phyloP scores from a whole-genome alignment of 2,329 filamentous ascomycete species.

The Pseudomassariella vexata region DNA sequence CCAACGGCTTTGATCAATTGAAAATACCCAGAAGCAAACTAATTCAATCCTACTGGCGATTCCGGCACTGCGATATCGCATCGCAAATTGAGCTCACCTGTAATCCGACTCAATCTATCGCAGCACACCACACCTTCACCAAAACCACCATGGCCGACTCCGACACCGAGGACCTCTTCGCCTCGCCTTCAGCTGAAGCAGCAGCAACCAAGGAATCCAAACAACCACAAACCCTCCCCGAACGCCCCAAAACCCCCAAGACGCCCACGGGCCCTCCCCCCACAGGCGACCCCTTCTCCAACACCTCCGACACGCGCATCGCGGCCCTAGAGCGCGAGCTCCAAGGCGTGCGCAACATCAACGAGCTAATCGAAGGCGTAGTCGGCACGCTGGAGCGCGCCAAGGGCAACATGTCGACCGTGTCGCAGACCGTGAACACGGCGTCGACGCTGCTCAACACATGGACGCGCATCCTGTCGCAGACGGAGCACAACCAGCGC shows the following conservation, averaged over 20 bases:
- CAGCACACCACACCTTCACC: no score
- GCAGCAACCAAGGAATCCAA: constrained; percentile 21
- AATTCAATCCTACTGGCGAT: no score
- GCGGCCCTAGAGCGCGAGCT: constrained; percentile 72
- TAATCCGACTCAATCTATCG: no score
- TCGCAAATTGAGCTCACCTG: no score
- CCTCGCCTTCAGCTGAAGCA: constrained; percentile 33
- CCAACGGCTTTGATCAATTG: neutral
- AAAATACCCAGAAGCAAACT: no score
- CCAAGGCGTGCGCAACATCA: constrained; percentile 77
- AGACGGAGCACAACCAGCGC: constrained; percentile 95
- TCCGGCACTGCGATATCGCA: no score
- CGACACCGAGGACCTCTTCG: constrained; percentile 42
- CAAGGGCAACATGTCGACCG: constrained; percentile 78
- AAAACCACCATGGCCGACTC: constrained; percentile 38
- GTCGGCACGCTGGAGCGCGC: constrained; percentile 66
- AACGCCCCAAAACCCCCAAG: constrained; percentile 37
- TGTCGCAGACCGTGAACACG: constrained; percentile 77
- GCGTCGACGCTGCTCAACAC: constrained; percentile 88
- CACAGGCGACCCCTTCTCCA: constrained; percentile 28
- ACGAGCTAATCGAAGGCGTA: constrained; percentile 77
- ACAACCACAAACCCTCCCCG: constrained; percentile 15
- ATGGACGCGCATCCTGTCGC: constrained; percentile 92
- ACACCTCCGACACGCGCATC: constrained; percentile 66
- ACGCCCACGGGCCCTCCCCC: constrained; percentile 38